phyloP scores from a whole-genome alignment of 495 filamentous ascomycete species.

The Cercophora samala region DNA sequence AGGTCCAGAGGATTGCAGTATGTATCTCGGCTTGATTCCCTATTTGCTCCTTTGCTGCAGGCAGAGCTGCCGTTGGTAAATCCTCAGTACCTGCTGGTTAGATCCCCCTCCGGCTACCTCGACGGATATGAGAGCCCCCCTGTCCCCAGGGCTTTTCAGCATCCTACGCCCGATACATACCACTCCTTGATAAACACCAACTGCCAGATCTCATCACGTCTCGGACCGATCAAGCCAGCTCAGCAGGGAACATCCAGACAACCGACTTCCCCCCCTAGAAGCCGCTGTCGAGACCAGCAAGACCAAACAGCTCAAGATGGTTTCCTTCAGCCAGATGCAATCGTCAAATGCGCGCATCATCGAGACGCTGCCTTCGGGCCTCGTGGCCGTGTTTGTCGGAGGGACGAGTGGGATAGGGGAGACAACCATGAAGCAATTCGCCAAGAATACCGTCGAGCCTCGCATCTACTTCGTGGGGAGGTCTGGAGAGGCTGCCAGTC shows the following conservation, averaged over 20 bases:
- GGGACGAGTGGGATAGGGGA: slow-evolving; percentile 64
- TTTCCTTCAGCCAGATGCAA: slow-evolving; percentile 35
- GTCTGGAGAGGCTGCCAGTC: slow-evolving; percentile 41
- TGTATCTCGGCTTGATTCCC: neutral
- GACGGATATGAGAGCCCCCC: neutral
- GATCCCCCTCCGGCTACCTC: neutral
- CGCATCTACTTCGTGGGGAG: slow-evolving; percentile 46
- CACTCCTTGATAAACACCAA: neutral
- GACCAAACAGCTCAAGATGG: slow-evolving; percentile 30
- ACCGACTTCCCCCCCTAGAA: neutral
- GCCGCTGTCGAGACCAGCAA: neutral
- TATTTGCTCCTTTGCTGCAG: neutral
- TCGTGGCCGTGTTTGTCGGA: slow-evolving; percentile 60
- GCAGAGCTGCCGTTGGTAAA: neutral
- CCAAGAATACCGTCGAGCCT: slow-evolving; percentile 43
- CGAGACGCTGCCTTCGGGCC: slow-evolving; percentile 35
- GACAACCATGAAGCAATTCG: slow-evolving; percentile 56
- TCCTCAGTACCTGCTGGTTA: neutral
- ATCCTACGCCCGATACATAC: neutral
- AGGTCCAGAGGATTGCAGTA: neutral
- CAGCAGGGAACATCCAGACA: neutral
- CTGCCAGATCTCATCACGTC: neutral
- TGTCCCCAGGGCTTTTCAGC: neutral
- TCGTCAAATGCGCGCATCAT: slow-evolving; percentile 41
- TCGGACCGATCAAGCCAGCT: neutral